These are phyloP conservation scores for Ganoderma leucocontextum DNA, from an alignment of 1,284 basidiomycete genomes.

Conservation along the genomic window DNA sequence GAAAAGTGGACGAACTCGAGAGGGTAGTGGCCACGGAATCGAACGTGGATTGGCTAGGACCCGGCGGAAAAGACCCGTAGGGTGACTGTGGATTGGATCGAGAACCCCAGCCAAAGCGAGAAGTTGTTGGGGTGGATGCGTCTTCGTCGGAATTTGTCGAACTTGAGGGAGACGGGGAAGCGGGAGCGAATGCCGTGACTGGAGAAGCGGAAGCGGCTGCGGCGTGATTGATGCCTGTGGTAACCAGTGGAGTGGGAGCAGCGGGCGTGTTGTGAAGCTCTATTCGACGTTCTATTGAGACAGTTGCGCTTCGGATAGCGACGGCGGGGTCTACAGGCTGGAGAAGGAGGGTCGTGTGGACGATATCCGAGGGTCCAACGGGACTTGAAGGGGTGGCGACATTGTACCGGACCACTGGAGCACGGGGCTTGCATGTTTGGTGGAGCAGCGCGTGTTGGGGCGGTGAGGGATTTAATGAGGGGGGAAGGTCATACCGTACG, in stretches of 20 bases:
- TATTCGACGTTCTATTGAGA: constrained; percentile 51
- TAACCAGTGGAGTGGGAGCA: constrained; percentile 32
- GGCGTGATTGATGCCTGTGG: constrained; percentile 37
- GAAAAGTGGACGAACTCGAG: constrained; percentile 26
- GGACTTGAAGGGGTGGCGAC: constrained; percentile 47
- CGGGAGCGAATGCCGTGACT: constrained; percentile 21
- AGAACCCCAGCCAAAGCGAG: constrained; percentile 12
- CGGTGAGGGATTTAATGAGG: constrained; percentile 38
- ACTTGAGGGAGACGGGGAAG: constrained; percentile 20
- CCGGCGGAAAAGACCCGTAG: constrained; percentile 17
- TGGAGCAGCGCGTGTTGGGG: constrained; percentile 32
- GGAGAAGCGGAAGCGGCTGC: constrained; percentile 39
- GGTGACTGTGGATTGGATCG: constrained; percentile 26
- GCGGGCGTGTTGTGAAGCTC: constrained; percentile 42
- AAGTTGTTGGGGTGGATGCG: constrained; percentile 27
- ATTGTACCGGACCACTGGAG: constrained; percentile 47
- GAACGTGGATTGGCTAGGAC: constrained; percentile 33
- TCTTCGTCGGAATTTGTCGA: constrained; percentile 22
- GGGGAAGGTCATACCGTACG: constrained; percentile 63
- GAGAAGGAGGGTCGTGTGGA: constrained; percentile 47
- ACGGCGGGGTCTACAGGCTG: constrained; percentile 45
- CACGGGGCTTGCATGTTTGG: constrained; percentile 42
- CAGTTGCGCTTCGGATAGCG: constrained; percentile 44
- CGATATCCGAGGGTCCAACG: constrained; percentile 50
- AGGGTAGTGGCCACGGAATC: constrained; percentile 27